Percentiles rank a stretch among this genome's conserved stretches.
These are phyloP conservation scores for Calonectria honghensis DNA, from an alignment of 2,329 filamentous ascomycete genomes.

Conservation along the genomic window DNA sequence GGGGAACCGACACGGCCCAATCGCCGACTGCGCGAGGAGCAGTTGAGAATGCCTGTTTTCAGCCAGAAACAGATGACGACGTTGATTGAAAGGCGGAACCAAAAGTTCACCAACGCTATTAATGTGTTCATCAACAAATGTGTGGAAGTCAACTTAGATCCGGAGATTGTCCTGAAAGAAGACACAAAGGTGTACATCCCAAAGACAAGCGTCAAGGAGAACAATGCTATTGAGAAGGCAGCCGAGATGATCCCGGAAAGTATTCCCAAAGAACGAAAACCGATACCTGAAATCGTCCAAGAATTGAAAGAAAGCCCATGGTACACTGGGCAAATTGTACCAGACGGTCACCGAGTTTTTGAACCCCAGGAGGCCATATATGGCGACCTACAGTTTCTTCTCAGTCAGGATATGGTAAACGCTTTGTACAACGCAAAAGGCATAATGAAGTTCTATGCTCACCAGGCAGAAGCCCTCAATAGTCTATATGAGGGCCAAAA, in stretches of 20 bases:
- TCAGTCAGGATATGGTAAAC: slow-evolving; percentile 96
- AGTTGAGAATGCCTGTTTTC: slow-evolving; percentile 92
- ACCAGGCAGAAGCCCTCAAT: slow-evolving; percentile 96
- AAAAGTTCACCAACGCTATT: slow-evolving; percentile 86
- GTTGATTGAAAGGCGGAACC: slow-evolving; percentile 92
- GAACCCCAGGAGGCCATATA: slow-evolving; percentile 88
- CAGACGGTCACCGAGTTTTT: slow-evolving; percentile 93
- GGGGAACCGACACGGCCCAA: slow-evolving; percentile 82
- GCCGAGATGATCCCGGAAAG: slow-evolving; percentile 75
- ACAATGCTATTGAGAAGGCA: slow-evolving; percentile 55
- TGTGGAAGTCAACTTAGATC: slow-evolving; percentile 77
- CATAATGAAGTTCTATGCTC: slow-evolving; percentile 90
- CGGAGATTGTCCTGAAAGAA: slow-evolving; percentile 78
- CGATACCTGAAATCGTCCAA: slow-evolving; percentile 87
- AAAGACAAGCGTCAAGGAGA: slow-evolving; percentile 67
- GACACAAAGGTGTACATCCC: slow-evolving; percentile 79
- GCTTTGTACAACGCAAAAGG: slow-evolving; percentile 93
- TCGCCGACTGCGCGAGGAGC: slow-evolving; percentile 83
- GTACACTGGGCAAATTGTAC: slow-evolving; percentile 95
- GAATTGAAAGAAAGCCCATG: slow-evolving; percentile 89
- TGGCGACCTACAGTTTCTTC: slow-evolving; percentile 87
- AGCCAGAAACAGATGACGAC: slow-evolving; percentile 93
- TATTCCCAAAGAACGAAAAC: slow-evolving; percentile 87
- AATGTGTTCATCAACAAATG: slow-evolving; percentile 86
- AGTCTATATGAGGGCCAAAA: slow-evolving; percentile 86